Evolutionary conservation across 805 yeast genomes (phyloP), one percentile per base, ranked within the genome.

Genomic region (Cyberlindnera sargentensis): DNA sequence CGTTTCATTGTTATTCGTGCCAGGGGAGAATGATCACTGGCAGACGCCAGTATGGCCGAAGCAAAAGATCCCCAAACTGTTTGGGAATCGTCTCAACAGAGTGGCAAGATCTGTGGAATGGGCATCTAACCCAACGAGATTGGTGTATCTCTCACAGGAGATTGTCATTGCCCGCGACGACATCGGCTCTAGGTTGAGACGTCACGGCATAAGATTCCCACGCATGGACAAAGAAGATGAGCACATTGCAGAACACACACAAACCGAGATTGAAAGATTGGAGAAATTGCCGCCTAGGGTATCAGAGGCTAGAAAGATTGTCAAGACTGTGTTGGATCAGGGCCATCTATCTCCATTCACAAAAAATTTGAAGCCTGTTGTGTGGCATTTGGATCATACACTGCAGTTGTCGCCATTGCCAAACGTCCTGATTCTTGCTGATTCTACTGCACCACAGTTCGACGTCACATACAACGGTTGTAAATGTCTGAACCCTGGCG

Each of bases 1-100:
- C 6, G 71, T 84, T 28, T 79, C 82, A 41, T 62, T 93, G 28
- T 65, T 88, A 1, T 76, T 93, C 46, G 67, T 91, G 1, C 97
- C 98, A 0, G 98, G 99, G 1, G 77, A 78, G 35, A 84, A 87
- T 52, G 99, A 93, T 63, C 96, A 96, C 0, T 93, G 98, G 97
- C 80, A 81, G 31, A 76, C 93, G 1, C 70, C 82, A 40, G 63
- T 76, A 1, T 80, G 87, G 80, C 99, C 99, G 0, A 84, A 82
- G 55, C 66, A 70, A 20, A 71, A 79, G 1, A 72, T 93, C 3
- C 95, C 98, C 0, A 66, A 70, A 26, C 64, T 83, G 3, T 90
- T 91, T 58, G 78, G 85, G 4, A 78, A 72, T 45, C 70, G 93
- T 47, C 63, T 91, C 32, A 76, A 73, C 31, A 70, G 88, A 47